Conservation (phyloP, 805 yeast species). For the Saccharomyces eubayanus region DNA sequence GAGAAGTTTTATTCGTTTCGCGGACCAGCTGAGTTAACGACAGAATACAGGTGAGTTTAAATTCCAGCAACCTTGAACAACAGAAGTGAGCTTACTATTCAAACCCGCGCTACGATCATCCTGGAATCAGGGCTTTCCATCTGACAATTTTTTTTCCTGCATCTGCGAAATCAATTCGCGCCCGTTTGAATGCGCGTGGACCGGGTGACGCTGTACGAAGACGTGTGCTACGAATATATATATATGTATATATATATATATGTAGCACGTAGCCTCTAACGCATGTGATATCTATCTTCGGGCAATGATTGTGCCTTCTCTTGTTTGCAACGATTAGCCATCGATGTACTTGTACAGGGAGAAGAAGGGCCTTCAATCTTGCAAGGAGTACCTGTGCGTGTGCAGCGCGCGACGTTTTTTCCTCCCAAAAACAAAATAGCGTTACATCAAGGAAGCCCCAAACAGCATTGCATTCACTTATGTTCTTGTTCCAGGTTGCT, state of each 20-base stretch:
- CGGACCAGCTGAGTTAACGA: background rate
- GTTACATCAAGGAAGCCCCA: too few species aligned
- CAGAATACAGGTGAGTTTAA: background rate
- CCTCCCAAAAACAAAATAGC: too few species aligned
- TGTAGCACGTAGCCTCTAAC: background rate
- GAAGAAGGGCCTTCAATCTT: too few species aligned
- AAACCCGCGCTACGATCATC: background rate
- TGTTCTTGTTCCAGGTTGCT: background rate
- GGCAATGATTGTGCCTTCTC: too few species aligned
- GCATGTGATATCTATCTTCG: background rate
- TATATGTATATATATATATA: background rate
- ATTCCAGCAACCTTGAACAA: too few species aligned
- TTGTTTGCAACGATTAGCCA: too few species aligned
- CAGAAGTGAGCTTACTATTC: background rate
- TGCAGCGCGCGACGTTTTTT: too few species aligned
- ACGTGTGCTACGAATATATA: background rate
- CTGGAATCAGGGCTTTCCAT: background rate
- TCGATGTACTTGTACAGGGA: too few species aligned
- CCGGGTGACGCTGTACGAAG: background rate
- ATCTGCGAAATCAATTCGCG: background rate
- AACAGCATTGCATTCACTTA: background rate
- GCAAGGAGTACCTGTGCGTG: too few species aligned
- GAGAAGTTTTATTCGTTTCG: background rate
- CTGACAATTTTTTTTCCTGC: background rate
- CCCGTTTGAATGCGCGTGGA: background rate